Evolutionary conservation across 2,329 filamentous ascomycete genomes (phyloP).

Genomic region (Trichoderma koningii): DNA sequence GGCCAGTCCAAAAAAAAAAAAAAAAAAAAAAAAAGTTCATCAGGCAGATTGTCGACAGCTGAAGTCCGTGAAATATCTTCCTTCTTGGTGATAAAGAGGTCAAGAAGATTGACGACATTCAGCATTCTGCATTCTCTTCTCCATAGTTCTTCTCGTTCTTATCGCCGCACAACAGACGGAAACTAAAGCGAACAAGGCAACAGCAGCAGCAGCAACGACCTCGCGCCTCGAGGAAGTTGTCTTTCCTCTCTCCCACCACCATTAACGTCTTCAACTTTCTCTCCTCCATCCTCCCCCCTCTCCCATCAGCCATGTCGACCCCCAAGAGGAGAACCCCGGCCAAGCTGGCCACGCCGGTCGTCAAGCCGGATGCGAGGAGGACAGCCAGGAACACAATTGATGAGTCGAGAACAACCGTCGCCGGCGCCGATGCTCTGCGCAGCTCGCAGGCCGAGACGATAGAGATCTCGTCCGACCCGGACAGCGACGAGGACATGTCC

Average conservation of each 20-base stretch:
- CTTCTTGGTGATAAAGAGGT: slow-evolving; percentile 26
- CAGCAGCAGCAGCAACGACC: neutral
- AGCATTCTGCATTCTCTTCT: neutral
- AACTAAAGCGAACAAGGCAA: neutral
- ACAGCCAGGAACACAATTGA: slow-evolving; percentile 55
- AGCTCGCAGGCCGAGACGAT: slow-evolving; percentile 48
- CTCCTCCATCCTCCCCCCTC: neutral
- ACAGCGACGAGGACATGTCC: slow-evolving; percentile 50
- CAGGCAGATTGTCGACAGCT: slow-evolving; percentile 31
- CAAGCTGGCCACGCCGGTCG: slow-evolving; percentile 58
- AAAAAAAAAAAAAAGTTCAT: slow-evolving; percentile 44
- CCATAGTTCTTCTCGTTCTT: neutral
- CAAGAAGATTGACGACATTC: neutral
- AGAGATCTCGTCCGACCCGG: slow-evolving; percentile 60
- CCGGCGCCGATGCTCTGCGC: slow-evolving; percentile 45
- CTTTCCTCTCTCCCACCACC: neutral
- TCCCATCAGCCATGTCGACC: slow-evolving; percentile 51
- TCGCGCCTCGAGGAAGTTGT: neutral
- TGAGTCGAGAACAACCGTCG: slow-evolving; percentile 59
- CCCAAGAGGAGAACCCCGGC: slow-evolving; percentile 62
- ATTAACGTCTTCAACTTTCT: neutral
- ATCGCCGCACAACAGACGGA: neutral
- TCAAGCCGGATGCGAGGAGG: slow-evolving; percentile 56
- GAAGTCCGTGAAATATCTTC: slow-evolving; percentile 42
- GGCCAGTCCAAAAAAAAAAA: slow-evolving; percentile 38